These are phyloP conservation scores for Ophiostoma piceae DNA, from an alignment of 2,329 filamentous ascomycete genomes.

Conservation along the genomic window DNA sequence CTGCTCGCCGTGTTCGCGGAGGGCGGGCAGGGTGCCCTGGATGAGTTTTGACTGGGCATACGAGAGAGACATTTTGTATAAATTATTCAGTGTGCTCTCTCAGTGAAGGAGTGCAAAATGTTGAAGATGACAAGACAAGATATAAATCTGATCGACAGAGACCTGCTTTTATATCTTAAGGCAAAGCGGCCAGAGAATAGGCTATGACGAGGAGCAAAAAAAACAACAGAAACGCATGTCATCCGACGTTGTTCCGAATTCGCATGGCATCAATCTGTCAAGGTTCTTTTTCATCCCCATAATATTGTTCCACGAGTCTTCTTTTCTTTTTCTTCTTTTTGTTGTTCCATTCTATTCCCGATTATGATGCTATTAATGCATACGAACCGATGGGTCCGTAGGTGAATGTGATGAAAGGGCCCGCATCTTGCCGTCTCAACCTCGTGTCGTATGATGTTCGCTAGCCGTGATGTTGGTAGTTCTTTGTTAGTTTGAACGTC, in stretches of 20 bases:
- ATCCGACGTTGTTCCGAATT: neutral
- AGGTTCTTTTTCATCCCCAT: neutral
- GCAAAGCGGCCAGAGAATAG: neutral
- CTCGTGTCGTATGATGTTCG: slow-evolving; percentile 3
- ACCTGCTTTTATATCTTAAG: neutral
- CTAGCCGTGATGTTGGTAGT: neutral
- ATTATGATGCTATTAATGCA: neutral
- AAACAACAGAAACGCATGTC: neutral
- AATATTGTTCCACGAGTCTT: neutral
- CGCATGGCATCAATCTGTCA: neutral
- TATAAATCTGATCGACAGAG: neutral
- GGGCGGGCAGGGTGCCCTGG: slow-evolving; percentile 64
- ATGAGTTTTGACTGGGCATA: slow-evolving; percentile 58
- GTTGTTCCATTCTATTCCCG: neutral
- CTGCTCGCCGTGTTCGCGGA: slow-evolving; percentile 60
- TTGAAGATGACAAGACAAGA: neutral
- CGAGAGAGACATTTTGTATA: slow-evolving; percentile 42
- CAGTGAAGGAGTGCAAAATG: neutral
- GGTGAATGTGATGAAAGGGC: neutral
- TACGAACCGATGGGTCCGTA: neutral
- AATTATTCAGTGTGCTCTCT: too few relatives aligned
- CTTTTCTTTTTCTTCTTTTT: neutral
- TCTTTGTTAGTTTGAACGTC: neutral
- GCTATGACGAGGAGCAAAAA: neutral
- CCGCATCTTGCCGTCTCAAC: neutral